Conservation (phyloP, 768 basidiomycete genomes). For the Pluteus cervinus region DNA sequence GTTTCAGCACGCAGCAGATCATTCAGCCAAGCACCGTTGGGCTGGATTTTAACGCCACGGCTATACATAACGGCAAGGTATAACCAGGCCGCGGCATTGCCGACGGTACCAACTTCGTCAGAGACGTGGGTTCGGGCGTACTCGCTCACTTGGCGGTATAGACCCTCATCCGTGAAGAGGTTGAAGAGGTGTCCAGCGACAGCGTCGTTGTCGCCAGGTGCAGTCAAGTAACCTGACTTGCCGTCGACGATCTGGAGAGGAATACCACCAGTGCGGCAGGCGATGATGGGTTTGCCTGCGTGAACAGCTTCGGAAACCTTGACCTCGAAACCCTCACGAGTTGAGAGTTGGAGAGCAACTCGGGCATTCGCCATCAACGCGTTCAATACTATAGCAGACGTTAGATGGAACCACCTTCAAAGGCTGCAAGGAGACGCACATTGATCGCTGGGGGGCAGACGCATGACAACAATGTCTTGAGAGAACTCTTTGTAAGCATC, state of each 20-base stretch:
- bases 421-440: constrained; percentile 36
- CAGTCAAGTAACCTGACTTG: constrained; percentile 81
- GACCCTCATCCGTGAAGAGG: constrained; percentile 66
- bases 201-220: constrained; percentile 65
- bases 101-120: constrained; percentile 81
- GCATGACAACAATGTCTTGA: constrained; percentile 71
- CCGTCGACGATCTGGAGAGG: constrained; percentile 88
- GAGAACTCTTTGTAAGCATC: constrained; percentile 47
- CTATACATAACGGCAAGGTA: constrained; percentile 75
- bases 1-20: constrained; percentile 75
- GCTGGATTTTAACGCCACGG: constrained; percentile 72
- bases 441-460: constrained; percentile 78
- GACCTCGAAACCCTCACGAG: constrained; percentile 95
- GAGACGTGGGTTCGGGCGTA: constrained; percentile 73
- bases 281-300: constrained; percentile 82
- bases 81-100: constrained; percentile 61
- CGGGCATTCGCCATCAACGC: constrained; percentile 84
- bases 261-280: constrained; percentile 84
- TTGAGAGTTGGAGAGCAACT: constrained; percentile 87
- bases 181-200: constrained; percentile 76
- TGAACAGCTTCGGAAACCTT: constrained; percentile 96
- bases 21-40: constrained; percentile 81
- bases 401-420: constrained; percentile 4
- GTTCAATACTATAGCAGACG: constrained; percentile 58
- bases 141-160: constrained; percentile 58